Conservation (phyloP, 495 filamentous ascomycete species). For the Neurospora cerealis region DNA sequence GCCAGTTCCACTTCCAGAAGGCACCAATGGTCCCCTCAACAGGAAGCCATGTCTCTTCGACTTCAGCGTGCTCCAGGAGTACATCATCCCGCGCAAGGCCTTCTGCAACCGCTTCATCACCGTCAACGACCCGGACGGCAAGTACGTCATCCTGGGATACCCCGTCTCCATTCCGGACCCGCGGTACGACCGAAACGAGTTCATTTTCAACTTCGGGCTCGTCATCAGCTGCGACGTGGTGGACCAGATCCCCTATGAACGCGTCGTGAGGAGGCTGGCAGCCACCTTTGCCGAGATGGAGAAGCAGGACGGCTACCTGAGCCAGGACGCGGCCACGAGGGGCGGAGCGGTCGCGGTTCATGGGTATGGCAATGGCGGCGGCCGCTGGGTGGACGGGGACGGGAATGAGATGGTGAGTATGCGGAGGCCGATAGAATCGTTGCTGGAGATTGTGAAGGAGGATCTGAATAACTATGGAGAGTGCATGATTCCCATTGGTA, state of each 20-base stretch:
- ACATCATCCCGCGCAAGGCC: conserved; percentile 85
- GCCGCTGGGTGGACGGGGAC: conserved; percentile 14
- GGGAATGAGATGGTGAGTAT: conserved; percentile 4
- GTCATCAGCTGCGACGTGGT: conserved; percentile 62
- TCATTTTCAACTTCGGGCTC: conserved; percentile 94
- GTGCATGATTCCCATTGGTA: conserved; percentile 92
- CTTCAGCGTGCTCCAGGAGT: conserved; percentile 74
- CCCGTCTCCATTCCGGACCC: conserved; percentile 74
- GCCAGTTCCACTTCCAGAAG: conserved; percentile 28
- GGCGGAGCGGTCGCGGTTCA: not conserved
- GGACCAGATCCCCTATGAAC: conserved; percentile 57
- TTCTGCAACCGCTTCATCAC: conserved; percentile 84
- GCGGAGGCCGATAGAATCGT: conserved; percentile 57
- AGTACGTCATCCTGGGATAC: conserved; percentile 75
- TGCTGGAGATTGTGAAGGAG: conserved; percentile 87
- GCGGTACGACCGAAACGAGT: conserved; percentile 82
- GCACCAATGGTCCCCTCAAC: conserved; percentile 36
- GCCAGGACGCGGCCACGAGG: conserved; percentile 32
- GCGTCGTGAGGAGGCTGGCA: conserved; percentile 76
- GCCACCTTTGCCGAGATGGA: conserved; percentile 79
- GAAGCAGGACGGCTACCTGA: conserved; percentile 72
- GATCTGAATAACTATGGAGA: conserved; percentile 96
- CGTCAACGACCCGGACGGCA: conserved; percentile 56
- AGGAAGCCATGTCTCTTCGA: conserved; percentile 57
- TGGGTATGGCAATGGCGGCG: conserved; percentile 25